Base-by-base conservation (phyloP, 1,284 basidiomycete genomes). In the Leccinum griseonigrum region DNA sequence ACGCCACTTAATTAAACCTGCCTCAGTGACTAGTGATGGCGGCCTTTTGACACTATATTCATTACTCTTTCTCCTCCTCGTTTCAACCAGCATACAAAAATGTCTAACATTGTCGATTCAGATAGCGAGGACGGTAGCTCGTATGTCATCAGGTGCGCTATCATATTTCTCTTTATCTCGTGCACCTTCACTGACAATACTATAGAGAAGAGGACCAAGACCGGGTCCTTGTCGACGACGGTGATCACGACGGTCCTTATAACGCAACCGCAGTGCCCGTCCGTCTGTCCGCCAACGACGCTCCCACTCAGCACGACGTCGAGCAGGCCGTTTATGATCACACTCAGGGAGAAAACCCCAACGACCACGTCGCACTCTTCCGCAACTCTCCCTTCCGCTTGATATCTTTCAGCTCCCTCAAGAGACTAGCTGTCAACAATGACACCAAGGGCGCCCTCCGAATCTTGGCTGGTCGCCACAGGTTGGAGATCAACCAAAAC, bases 291-390 rank as follows among this genome's bases (percentile, higher is more conserved):
- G 56, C 48, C 3, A 38, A 53, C 4, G 60, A 61, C 3, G 34
- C 60, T 0, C 60, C 53, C 0, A 18, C 3, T 2, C 60, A 61
- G 43, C 11, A 0, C 1, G 52, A 54, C 1, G 4, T 61, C 0
- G 60, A 61, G 46, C 52, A 43, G 11, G 60, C 60, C 0, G 36
- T 60, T 1, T 61, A 60, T 1, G 52, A 61, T 43, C 60, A 61
- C 2, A 34, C 6, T 1, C 1, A 1, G 0, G 8, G 18, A 22
- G 52, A 0, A 28, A 46, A 22, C 43, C 18, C 10, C 11, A n/a
- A 22, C 2, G 34, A 60, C 10, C 59, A 61, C 14, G 6, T 60
- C 13, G 16, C 58, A 0, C 14, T 51, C 1, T 61, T 61, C 46
- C 6, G 40, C 29, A 2, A 51, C 11, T 9, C 59, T 3, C 36